These are phyloP conservation scores for Termitomyces sp. DNA, from an alignment of 768 basidiomycete species.

Conservation along the genomic window DNA sequence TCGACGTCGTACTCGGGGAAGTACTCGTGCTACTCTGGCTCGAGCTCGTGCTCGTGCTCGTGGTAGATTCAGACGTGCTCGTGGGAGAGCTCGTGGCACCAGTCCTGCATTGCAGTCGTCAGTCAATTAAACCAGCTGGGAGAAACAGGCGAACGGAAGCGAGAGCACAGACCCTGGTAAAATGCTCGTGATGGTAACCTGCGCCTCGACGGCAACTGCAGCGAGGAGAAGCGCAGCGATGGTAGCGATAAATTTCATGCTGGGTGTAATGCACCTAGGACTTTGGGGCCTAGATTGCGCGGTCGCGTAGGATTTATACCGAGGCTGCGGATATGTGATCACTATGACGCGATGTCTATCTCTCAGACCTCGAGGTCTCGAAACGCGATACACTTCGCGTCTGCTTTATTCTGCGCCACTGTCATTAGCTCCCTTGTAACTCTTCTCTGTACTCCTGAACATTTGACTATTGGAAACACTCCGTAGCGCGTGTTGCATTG, in stretches of 20 bases:
- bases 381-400: not conserved
- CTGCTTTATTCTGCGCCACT: not conserved
- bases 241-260: constrained; percentile 2
- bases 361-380: constrained; percentile 2
- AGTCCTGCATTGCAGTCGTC: not conserved
- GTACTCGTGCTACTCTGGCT: not conserved
- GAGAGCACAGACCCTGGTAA: constrained; percentile 6
- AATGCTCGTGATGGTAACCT: constrained; percentile 8
- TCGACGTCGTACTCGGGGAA: not conserved
- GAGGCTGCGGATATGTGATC: constrained; percentile 3
- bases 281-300: not conserved
- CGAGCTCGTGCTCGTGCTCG: not conserved
- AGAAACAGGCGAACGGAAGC: not conserved
- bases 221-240: constrained; percentile 2
- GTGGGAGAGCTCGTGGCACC: not conserved
- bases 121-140: not conserved
- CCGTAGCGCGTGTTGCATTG: not conserved
- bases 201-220: constrained; percentile 4
- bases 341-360: constrained; percentile 5
- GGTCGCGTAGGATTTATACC: constrained; percentile 2
- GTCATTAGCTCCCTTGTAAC: not conserved
- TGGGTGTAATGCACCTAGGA: constrained; percentile 3
- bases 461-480: not conserved
- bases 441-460: not conserved
- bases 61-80: not conserved